phyloP scores from a whole-genome alignment of 257 asterid genomes.

The Pogostemon cablin region DNA sequence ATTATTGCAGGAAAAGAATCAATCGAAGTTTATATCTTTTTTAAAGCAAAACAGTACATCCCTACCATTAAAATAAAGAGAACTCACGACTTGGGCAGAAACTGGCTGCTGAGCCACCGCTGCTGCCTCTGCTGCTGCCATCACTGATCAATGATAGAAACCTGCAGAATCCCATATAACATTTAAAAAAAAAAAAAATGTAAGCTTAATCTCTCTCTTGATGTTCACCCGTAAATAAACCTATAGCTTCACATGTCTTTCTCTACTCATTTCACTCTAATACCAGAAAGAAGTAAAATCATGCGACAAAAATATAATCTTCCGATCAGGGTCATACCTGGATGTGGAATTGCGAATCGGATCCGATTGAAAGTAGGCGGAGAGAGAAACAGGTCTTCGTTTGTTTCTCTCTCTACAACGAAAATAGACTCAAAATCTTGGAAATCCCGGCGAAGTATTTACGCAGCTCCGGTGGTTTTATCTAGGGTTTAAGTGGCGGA shows the following conservation, averaged over 20 bases:
- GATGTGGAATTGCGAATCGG: constrained; percentile 36
- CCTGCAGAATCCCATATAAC: constrained; percentile 33
- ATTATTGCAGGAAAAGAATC: constrained; percentile 12
- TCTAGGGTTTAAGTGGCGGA: constrained; percentile 59
- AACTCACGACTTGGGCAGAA: constrained; percentile 71
- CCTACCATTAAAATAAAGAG: not conserved
- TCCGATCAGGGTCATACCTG: constrained; percentile 55
- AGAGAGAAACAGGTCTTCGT: constrained; percentile 43
- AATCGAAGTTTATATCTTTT: not conserved
- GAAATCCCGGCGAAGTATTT: constrained; percentile 18
- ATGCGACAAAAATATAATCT: constrained; percentile 1
- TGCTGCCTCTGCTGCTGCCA: constrained; percentile 53
- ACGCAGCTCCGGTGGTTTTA: constrained; percentile 39
- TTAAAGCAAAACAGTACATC: not conserved
- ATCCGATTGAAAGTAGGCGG: constrained; percentile 37
- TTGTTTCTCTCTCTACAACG: constrained; percentile 40
- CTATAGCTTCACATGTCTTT: constrained; percentile 17
- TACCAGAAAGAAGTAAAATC: constrained; percentile 6
- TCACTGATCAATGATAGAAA: constrained; percentile 37
- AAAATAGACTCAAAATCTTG: constrained; percentile 7
- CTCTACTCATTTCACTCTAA: not conserved
- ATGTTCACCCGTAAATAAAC: not conserved
- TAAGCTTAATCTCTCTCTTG: constrained; percentile 13
- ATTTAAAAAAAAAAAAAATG: constrained; percentile 19
- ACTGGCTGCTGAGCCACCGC: constrained; percentile 44